Conservation (phyloP, 768 basidiomycete genomes). For the Tubosaeta sp. region DNA sequence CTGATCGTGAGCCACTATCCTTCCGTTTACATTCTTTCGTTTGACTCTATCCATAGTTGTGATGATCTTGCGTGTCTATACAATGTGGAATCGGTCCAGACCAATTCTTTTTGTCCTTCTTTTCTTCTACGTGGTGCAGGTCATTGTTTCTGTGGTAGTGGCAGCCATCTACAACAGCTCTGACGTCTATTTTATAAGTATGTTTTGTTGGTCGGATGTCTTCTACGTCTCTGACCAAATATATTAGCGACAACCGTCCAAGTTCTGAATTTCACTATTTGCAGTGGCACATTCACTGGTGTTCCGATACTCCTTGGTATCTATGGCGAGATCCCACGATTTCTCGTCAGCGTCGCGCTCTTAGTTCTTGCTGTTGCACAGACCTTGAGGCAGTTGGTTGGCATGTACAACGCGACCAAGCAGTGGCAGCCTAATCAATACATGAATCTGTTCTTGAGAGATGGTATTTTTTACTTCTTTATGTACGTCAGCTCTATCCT, state of each 20-base stretch:
- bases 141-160: background rate
- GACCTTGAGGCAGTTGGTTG: background rate
- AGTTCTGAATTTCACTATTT: background rate
- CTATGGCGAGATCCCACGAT: background rate
- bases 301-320: background rate
- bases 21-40: too few relatives aligned
- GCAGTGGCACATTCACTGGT: background rate
- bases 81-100: conserved; percentile 12
- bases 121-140: background rate
- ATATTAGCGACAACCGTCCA: background rate
- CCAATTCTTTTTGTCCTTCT: conserved; percentile 2
- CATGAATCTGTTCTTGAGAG: background rate
- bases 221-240: background rate
- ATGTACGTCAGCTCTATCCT: conserved; percentile 20
- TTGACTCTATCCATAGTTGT: conserved; percentile 1
- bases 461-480: conserved; percentile 8
- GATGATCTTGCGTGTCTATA: conserved; percentile 14
- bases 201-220: background rate
- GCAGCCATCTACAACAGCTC: conserved; percentile 6
- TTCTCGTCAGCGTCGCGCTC: background rate
- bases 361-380: background rate
- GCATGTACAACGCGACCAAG: conserved; percentile 2
- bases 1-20: conserved; percentile 5
- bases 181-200: conserved; percentile 1
- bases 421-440: background rate